Percentiles rank a stretch among this genome's conserved stretches.
phyloP scores from a whole-genome alignment of 176 grass and related monocot genomes.

The Eremochloa ophiuroides region DNA sequence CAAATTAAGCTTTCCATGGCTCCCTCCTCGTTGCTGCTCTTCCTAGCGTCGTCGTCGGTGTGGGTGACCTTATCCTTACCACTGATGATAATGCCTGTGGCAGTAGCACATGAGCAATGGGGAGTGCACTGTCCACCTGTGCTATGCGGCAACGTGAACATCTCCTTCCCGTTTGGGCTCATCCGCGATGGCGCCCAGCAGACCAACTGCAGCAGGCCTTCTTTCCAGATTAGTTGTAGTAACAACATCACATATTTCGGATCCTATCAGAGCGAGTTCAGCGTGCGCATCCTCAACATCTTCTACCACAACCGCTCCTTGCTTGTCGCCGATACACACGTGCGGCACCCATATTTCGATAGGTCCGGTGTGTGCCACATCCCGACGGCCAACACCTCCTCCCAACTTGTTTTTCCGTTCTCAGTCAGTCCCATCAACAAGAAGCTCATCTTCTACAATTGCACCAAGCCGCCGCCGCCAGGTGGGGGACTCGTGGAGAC shows the following conservation, averaged over 20 bases:
- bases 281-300: neutral
- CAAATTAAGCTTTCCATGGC: neutral
- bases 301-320: conserved; percentile 23
- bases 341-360: neutral
- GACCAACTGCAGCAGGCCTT: neutral
- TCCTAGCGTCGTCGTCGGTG: neutral
- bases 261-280: rapidly evolving
- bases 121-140: rapidly evolving
- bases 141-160: neutral
- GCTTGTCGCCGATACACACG: neutral
- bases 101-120: neutral
- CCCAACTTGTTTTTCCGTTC: neutral
- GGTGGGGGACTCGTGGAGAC: neutral
- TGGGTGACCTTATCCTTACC: no score
- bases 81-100: neutral
- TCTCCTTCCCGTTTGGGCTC: neutral
- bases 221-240: neutral
- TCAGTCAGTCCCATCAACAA: neutral
- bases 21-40: neutral
- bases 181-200: neutral
- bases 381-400: neutral
- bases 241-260: neutral
- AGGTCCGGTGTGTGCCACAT: rapidly evolving
- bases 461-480: neutral
- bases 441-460: neutral